phyloP scores from a whole-genome alignment of 768 basidiomycete genomes.

The Mycena rosella region DNA sequence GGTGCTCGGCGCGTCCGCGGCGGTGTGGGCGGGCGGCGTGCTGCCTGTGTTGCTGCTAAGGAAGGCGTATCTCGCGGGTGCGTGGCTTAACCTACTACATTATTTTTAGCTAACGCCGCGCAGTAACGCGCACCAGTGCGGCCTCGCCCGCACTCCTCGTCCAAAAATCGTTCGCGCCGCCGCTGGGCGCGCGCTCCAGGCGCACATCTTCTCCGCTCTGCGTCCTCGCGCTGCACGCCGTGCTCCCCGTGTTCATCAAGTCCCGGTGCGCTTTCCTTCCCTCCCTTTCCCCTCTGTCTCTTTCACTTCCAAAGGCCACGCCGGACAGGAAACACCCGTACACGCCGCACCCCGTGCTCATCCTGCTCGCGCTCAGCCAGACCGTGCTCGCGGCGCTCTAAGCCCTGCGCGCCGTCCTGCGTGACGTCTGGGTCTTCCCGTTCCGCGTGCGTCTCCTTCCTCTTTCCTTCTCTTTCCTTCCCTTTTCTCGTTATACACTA shows the following conservation, averaged over 20 bases:
- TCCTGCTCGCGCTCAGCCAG: slow-evolving; percentile 73
- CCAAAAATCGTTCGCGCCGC: slow-evolving; percentile 29
- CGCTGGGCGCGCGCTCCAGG: slow-evolving; percentile 21
- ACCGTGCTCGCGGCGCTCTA: slow-evolving; percentile 59
- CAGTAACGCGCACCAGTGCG: slow-evolving; percentile 31
- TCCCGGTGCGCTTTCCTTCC: slow-evolving; percentile 67
- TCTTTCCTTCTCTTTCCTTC: too few relatives aligned
- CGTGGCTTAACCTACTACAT: slow-evolving; percentile 46
- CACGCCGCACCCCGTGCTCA: slow-evolving; percentile 76
- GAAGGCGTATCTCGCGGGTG: slow-evolving; percentile 72
- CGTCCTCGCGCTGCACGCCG: slow-evolving; percentile 59
- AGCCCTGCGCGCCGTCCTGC: slow-evolving; percentile 67
- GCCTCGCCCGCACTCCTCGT: slow-evolving; percentile 23
- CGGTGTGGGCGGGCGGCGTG: slow-evolving; percentile 64
- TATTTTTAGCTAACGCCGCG: not conserved
- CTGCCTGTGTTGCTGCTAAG: slow-evolving; percentile 70
- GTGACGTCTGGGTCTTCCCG: slow-evolving; percentile 52
- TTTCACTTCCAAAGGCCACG: too few relatives aligned
- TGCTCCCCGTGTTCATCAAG: slow-evolving; percentile 72
- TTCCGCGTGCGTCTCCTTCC: slow-evolving; percentile 22
- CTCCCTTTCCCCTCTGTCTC: too few relatives aligned
- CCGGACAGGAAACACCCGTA: slow-evolving; percentile 75
- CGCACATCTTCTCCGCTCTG: slow-evolving; percentile 49
- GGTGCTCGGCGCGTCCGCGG: slow-evolving; percentile 44
- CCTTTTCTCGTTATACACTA: too few relatives aligned